phyloP scores from a whole-genome alignment of 2,329 filamentous ascomycete species.

The Paraphoma sp. region DNA sequence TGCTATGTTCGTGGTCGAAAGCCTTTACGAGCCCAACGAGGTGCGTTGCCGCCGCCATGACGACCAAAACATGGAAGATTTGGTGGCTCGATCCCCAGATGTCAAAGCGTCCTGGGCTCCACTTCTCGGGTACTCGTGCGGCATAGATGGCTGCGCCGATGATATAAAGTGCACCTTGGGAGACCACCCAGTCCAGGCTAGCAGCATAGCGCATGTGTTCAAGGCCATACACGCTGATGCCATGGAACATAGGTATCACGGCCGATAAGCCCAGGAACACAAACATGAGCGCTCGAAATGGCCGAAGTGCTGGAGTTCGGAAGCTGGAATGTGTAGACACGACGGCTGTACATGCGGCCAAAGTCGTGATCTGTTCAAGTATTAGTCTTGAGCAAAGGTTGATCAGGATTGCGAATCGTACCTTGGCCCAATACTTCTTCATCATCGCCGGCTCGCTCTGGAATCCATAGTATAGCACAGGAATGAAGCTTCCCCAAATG shows the following conservation, averaged over 20 bases:
- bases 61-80: slow-evolving; percentile 90
- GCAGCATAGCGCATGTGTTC: slow-evolving; percentile 73
- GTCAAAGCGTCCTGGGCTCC: slow-evolving; percentile 79
- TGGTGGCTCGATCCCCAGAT: slow-evolving; percentile 95
- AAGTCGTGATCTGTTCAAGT: slow-evolving; percentile 69
- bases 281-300: slow-evolving; percentile 89
- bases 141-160: slow-evolving; percentile 86
- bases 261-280: slow-evolving; percentile 85
- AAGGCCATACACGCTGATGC: slow-evolving; percentile 71
- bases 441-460: slow-evolving; percentile 69
- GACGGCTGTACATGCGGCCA: slow-evolving; percentile 77
- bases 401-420: slow-evolving; percentile 40
- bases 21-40: slow-evolving; percentile 81
- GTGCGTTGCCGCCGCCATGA: slow-evolving; percentile 82
- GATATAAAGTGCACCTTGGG: slow-evolving; percentile 85
- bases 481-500: slow-evolving; percentile 91
- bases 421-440: slow-evolving; percentile 76
- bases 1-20: slow-evolving; percentile 79
- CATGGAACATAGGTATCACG: slow-evolving; percentile 82
- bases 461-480: slow-evolving; percentile 71
- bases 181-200: slow-evolving; percentile 78
- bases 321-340: slow-evolving; percentile 85
- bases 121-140: slow-evolving; percentile 82
- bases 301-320: slow-evolving; percentile 81
- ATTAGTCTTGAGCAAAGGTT: slow-evolving; percentile 1